Evolutionary conservation across 306 rosid genomes (phyloP), one percentile per base, ranked within the genome.

Genomic region (Potentilla sterilis): DNA sequence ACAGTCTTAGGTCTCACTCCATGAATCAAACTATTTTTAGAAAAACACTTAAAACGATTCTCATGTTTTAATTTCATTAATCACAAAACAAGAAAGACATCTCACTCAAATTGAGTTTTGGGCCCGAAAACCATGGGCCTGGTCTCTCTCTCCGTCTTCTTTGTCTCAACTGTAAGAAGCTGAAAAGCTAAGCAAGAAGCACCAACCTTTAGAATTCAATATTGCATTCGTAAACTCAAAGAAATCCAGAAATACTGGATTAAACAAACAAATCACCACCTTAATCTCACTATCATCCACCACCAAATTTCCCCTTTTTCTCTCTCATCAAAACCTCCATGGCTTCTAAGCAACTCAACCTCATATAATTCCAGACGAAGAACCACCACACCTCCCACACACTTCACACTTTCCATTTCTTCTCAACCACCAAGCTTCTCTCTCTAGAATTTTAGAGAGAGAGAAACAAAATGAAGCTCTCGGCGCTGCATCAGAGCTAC

Each of bases 401-500:
- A 48, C 7, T 15, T 48, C 28, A 28, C 28, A 28, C 28, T 18
- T 7, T 69, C 68, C 15, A 1, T 43, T 43, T 32, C n/a, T 46
- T 32, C n/a, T 6, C 14, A 37, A 7, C 6, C 51, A 15, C 9
- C 54, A 40, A 15, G 5, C 15, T 18, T 65, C 69, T 74, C 81
- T 74, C 79, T 46, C 44, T 83, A 64, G 13, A 1, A 67, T 4
- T 32, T 8, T 18, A 42, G 75, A 52, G 73, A 65, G 73, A 65
- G 38, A 40, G 58, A 72, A 75, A 71, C 70, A 47, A 48, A 66
- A 95, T 96, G 99, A 92, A 92, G 96, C 92, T 90, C 82, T 90
- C 96, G 68, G 88, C 97, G 49, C 81, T 89, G 82, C 99, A 90
- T 74, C 99, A 90, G 89, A 92, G 88, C 87, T 88, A 92, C 82